Evolutionary conservation across 1,284 basidiomycete genomes (phyloP).

Genomic region (Cutaneotrichosporon mucoides): DNA sequence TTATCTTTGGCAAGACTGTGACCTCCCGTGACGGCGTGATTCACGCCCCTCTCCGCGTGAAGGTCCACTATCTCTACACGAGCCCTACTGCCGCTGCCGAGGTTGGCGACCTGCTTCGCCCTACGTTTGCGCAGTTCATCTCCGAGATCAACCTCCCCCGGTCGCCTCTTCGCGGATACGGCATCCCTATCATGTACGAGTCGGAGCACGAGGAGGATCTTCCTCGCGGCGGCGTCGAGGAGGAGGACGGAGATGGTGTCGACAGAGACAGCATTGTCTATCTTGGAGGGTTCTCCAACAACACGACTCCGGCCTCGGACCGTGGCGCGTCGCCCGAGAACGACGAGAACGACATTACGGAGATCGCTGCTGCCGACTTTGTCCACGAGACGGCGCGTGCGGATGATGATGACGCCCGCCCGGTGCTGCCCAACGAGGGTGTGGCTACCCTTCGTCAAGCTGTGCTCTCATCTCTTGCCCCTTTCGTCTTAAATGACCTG

Average conservation of each 20-base stretch:
- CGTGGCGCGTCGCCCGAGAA: too few relatives aligned
- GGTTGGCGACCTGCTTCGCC: not conserved
- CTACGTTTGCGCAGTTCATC: not conserved
- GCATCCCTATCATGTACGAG: constrained; percentile 14
- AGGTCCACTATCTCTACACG: constrained; percentile 4
- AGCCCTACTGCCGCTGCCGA: not conserved
- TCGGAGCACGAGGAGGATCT: constrained; percentile 14
- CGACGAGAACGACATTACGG: too few relatives aligned
- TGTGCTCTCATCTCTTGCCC: too few relatives aligned
- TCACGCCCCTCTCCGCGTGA: constrained; percentile 4
- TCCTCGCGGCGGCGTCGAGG: constrained; percentile 3
- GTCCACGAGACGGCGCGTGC: too few relatives aligned
- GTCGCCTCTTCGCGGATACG: constrained; percentile 8
- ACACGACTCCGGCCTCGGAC: not conserved
- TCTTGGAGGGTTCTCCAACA: not conserved
- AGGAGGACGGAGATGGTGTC: constrained; percentile 1
- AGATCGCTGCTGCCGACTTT: too few relatives aligned
- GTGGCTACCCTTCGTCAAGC: too few relatives aligned
- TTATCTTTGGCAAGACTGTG: constrained; percentile 43
- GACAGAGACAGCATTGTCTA: not conserved
- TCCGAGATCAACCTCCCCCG: not conserved
- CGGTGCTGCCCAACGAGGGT: too few relatives aligned
- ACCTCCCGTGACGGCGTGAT: not conserved
- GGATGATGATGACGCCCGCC: too few relatives aligned
- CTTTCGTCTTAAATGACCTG: too few relatives aligned